A percentile compares a stretch with the other conserved stretches of the same genome.
These are phyloP conservation scores for Hawksworthiomyces lignivorus DNA, from an alignment of 2,329 filamentous ascomycete species.

Conservation along the genomic window DNA sequence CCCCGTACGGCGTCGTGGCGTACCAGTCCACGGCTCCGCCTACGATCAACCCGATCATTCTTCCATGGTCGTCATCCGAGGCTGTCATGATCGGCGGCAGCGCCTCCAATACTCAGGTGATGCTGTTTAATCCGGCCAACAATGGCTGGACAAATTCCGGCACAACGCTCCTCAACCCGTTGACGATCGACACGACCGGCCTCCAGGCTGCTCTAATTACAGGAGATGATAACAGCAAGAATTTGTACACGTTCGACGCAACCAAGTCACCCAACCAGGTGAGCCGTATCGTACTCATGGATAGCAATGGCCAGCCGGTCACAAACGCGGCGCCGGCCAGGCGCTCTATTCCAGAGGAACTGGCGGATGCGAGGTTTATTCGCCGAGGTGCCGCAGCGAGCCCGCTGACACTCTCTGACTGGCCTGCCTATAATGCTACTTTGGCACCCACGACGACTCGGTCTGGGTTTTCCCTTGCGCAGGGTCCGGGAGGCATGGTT, in stretches of 20 bases:
- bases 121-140: conserved; percentile 57
- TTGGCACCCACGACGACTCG: conserved; percentile 59
- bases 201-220: conserved; percentile 58
- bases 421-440: conserved; percentile 72
- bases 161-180: conserved; percentile 51
- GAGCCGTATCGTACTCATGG: conserved; percentile 58
- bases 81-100: conserved; percentile 70
- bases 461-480: conserved; percentile 64
- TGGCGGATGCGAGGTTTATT: neutral
- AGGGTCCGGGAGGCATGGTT: conserved; percentile 56
- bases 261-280: conserved; percentile 67
- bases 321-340: conserved; percentile 21
- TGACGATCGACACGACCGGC: conserved; percentile 49
- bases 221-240: conserved; percentile 69
- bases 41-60: conserved; percentile 59
- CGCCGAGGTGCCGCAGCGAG: conserved; percentile 4
- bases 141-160: conserved; percentile 62
- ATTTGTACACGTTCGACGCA: conserved; percentile 72
- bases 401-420: conserved; percentile 51
- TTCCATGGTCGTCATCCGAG: conserved; percentile 64
- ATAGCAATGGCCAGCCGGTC: conserved; percentile 49
- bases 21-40: conserved; percentile 54
- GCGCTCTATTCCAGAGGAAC: conserved; percentile 5
- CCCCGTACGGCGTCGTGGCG: conserved; percentile 55
- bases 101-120: conserved; percentile 57